Evolutionary conservation across 169 alveolate genomes (phyloP), one percentile per base, ranked within the genome.

Genomic region (Babesia caballi): DNA sequence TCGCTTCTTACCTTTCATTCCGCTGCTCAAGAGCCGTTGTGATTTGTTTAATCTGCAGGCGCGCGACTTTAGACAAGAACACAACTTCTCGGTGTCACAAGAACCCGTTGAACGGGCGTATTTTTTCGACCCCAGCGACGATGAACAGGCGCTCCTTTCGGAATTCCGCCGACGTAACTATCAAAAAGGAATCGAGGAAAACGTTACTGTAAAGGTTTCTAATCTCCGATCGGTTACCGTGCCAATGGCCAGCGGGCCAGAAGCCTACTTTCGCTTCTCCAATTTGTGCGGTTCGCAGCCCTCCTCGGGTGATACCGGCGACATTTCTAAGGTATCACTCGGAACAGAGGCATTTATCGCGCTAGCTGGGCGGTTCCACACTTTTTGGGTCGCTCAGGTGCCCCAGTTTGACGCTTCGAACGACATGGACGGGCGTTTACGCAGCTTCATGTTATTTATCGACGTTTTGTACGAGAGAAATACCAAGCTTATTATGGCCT

Each of bases 1-100:
- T 33, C 41, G 93, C 25, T 88, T 88, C 66, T 40, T 83, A 12
- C 91, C 93, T 0, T 88, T 88, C 78, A 88, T 88, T 44, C 82
- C 83, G 30, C 35, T 69, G 27, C 54, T 80, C 25, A 65, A 60
- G 50, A 36, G 44, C 46, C 40, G 41, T 38, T 80, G 88, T 59
- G 77, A 69, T 17, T 70, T 80, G 12, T 80, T 59, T 36, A 58
- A 80, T 49, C 71, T 80, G 46, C 69, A 80, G 32, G 70, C 82
- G 12, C 54, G 36, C 19, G 83, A 80, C 28, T 80, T 69, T 61
- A 15, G 88, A 27, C 88, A 80, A 25, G 61, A 41, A 53, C 58
- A 57, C 46, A 57, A 68, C 52, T 44, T 69, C 51, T 21, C 49
- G 4, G 33, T 23, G 30, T 3, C 51, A 36, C 9, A 25, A 12